A percentile compares a stretch with the other conserved stretches of the same genome.
phyloP scores from a whole-genome alignment of 768 basidiomycete species.

The Mycena belliarum region DNA sequence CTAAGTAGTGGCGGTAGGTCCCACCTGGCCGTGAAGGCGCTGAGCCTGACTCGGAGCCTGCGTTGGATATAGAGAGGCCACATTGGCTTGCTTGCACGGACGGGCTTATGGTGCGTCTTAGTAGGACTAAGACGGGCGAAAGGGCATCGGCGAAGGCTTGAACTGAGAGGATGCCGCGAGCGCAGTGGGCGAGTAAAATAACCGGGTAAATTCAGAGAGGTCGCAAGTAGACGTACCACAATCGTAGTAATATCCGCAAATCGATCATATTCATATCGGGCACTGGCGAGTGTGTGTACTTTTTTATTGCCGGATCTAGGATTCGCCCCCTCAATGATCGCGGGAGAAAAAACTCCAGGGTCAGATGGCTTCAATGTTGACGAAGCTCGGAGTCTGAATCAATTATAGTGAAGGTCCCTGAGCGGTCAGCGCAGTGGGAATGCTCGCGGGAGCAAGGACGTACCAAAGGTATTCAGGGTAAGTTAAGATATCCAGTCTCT shows the following conservation, averaged over 20 bases:
- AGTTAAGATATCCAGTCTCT: background rate
- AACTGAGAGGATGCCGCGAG: background rate
- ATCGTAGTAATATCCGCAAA: too few species aligned
- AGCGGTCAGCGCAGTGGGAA: background rate
- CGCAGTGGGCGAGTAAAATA: background rate
- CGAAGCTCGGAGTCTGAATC: background rate
- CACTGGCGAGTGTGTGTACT: slow-evolving; percentile 7
- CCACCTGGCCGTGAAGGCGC: too few species aligned
- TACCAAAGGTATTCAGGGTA: background rate
- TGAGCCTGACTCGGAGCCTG: too few species aligned
- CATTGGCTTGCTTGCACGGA: too few species aligned
- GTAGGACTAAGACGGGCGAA: too few species aligned
- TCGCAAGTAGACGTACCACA: too few species aligned
- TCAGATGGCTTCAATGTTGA: slow-evolving; percentile 10
- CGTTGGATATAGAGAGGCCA: too few species aligned
- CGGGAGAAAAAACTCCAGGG: slow-evolving; percentile 9
- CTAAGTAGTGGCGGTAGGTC: too few species aligned
- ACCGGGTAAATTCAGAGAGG: background rate
- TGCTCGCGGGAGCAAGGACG: background rate
- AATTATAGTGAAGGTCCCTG: background rate
- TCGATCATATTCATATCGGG: background rate
- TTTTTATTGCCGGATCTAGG: background rate
- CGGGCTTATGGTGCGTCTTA: too few species aligned
- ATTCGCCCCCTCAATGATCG: background rate
- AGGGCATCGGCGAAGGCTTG: too few species aligned